Evolutionary conservation across 2,329 filamentous ascomycete species (phyloP), one percentile per base, ranked within the genome.

Genomic region (Fusarium bulbicola): DNA sequence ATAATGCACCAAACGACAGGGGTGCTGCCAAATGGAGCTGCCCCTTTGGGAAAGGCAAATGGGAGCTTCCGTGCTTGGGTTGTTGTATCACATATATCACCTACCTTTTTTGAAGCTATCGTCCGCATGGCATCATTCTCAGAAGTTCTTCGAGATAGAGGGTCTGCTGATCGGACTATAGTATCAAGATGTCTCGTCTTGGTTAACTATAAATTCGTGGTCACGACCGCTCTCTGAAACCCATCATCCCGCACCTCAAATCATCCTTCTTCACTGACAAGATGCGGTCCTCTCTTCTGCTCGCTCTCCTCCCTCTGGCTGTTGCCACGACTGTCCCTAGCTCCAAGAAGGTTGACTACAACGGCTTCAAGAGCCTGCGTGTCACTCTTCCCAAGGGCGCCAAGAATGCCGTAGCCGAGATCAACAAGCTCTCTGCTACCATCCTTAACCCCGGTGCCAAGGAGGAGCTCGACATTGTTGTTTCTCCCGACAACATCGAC

Each of bases 311-410:
- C 21, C 65, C 70, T 36, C 37, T 70, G 58, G 66, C 70, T 32
- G 4, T 57, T 21, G 70, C 65, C 52, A 40, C 70, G 6, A 61
- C 70, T 30, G 70, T 73, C 2, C 70, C 69, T 1, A 67, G 56
- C 54, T 73, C 70, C 46, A 73, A 73, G 49, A 73, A 73, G 58
- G 36, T 73, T 10, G 70, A 73, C 70, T 73, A 73, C 49, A 73
- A 39, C n/a, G 70, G 70, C 30, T 73, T 73, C 66, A 73, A 73
- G 43, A 70, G 70, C 37, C 65, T 73, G n/a, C 70, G 70, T 18
- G 32, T 73, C 47, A 73, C 70, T 36, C 57, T 73, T 16, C 57
- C 70, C 12, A 34, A 71, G 42, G 70, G 47, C 24, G 47, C 65
- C 18, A 45, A 73, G 21, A 39, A 68, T 43, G 67, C 63, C 21